These are phyloP conservation scores for Penicillium coffeae DNA, from an alignment of 495 filamentous ascomycete genomes.

Conservation along the genomic window DNA sequence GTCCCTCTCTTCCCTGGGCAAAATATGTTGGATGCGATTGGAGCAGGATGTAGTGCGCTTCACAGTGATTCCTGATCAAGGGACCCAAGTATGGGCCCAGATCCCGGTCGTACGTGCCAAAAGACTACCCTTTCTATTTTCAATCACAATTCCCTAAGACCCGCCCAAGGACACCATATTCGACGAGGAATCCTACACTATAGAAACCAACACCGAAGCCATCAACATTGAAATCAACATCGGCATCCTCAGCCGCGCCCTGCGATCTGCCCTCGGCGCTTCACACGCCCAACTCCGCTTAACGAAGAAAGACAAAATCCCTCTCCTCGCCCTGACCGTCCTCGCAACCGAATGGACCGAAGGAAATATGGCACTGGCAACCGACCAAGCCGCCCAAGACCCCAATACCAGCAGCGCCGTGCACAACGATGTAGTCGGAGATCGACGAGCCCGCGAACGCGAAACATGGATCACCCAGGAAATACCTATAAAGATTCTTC, in stretches of 20 bases:
- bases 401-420: conserved; percentile 2
- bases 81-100: conserved; percentile 89
- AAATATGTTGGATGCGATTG: conserved; percentile 90
- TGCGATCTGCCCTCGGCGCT: conserved; percentile 76
- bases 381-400: conserved; percentile 25
- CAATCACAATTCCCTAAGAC: neutral
- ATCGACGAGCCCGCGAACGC: conserved; percentile 50
- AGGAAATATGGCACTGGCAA: conserved; percentile 44
- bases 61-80: conserved; percentile 89
- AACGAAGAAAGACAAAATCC: conserved; percentile 84
- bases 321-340: conserved; percentile 82
- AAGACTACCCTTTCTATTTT: too few relatives aligned
- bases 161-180: conserved; percentile 70
- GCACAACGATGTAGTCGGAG: conserved; percentile 43
- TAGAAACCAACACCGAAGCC: conserved; percentile 74
- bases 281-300: conserved; percentile 77
- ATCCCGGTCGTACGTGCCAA: conserved; percentile 60
- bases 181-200: conserved; percentile 65
- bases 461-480: conserved; percentile 94
- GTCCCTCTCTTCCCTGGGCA: conserved; percentile 81
- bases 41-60: conserved; percentile 83
- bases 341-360: conserved; percentile 50
- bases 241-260: conserved; percentile 71
- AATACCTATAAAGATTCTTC: conserved; percentile 86
- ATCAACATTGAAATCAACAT: conserved; percentile 96